Conservation (phyloP, 2,329 filamentous ascomycete genomes). For the Fusarium sp. region DNA sequence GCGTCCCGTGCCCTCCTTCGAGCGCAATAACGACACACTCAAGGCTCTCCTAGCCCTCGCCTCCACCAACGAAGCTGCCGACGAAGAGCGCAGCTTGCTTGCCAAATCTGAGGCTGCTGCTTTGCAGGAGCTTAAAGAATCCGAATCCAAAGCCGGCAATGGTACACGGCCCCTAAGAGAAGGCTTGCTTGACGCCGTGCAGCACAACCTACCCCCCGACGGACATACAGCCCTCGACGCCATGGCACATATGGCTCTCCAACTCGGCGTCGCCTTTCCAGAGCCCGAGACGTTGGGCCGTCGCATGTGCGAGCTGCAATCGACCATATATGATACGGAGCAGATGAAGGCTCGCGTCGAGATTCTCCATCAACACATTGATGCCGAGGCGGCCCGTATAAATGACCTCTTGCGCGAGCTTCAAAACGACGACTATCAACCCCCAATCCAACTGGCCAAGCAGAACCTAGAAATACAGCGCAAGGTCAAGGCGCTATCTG, state of each 20-base stretch:
- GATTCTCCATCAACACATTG: conserved; percentile 67
- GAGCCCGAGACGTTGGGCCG: conserved; percentile 62
- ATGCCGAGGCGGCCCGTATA: conserved; percentile 59
- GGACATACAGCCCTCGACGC: conserved; percentile 68
- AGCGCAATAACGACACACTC: conserved; percentile 88
- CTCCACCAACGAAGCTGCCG: conserved; percentile 79
- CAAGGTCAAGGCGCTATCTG: conserved; percentile 73
- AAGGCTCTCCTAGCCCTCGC: conserved; percentile 80
- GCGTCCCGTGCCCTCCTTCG: conserved; percentile 76
- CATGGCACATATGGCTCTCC: conserved; percentile 64
- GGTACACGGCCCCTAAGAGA: conserved; percentile 43
- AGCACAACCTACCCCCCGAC: conserved; percentile 65
- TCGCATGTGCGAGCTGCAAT: conserved; percentile 67
- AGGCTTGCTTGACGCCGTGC: conserved; percentile 64
- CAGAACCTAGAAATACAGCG: conserved; percentile 81
- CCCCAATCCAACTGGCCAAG: conserved; percentile 69
- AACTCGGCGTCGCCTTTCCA: conserved; percentile 62
- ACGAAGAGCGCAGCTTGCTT: conserved; percentile 74
- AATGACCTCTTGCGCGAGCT: conserved; percentile 57
- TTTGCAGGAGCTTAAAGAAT: conserved; percentile 61
- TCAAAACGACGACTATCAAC: conserved; percentile 61
- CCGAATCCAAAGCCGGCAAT: conserved; percentile 42
- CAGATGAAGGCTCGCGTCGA: conserved; percentile 67
- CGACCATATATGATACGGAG: conserved; percentile 64
- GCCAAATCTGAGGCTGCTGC: conserved; percentile 70